These are phyloP conservation scores for Dendrocalamus sinicus DNA, from an alignment of 176 grass and related monocot species.

Conservation along the genomic window DNA sequence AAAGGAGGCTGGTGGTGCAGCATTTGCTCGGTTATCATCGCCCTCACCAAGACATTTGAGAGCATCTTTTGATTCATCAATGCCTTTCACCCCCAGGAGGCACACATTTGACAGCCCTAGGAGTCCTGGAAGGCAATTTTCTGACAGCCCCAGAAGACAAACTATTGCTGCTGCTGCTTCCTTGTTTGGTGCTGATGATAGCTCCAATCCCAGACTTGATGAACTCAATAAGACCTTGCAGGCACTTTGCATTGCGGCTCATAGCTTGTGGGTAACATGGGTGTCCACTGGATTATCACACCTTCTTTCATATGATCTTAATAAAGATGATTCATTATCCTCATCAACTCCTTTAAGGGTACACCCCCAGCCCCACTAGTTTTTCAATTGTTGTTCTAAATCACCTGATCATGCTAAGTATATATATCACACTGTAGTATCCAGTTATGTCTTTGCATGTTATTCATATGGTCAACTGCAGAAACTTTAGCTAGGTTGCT, in stretches of 20 bases:
- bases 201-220: slow-evolving; percentile 74
- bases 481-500: neutral
- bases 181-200: slow-evolving; percentile 82
- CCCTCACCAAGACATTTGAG: slow-evolving; percentile 66
- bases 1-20: slow-evolving; percentile 58
- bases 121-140: slow-evolving; percentile 68
- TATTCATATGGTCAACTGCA: neutral
- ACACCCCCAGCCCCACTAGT: slow-evolving; percentile 4
- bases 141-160: slow-evolving; percentile 76
- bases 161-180: slow-evolving; percentile 80
- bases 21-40: slow-evolving; percentile 63
- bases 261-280: slow-evolving; percentile 88
- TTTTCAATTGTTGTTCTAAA: slow-evolving; percentile 13
- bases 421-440: slow-evolving; percentile 19
- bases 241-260: slow-evolving; percentile 76
- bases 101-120: slow-evolving; percentile 75
- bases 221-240: slow-evolving; percentile 80
- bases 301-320: slow-evolving; percentile 79
- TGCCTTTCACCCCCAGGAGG: slow-evolving; percentile 63
- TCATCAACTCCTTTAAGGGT: slow-evolving; percentile 81
- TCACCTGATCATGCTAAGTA: slow-evolving; percentile 18
- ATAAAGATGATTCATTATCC: slow-evolving; percentile 86
- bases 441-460: neutral
- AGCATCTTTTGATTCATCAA: slow-evolving; percentile 52
- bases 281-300: slow-evolving; percentile 73